Conservation (phyloP, 2,329 filamentous ascomycete genomes). For the Colletotrichum plurivorum region DNA sequence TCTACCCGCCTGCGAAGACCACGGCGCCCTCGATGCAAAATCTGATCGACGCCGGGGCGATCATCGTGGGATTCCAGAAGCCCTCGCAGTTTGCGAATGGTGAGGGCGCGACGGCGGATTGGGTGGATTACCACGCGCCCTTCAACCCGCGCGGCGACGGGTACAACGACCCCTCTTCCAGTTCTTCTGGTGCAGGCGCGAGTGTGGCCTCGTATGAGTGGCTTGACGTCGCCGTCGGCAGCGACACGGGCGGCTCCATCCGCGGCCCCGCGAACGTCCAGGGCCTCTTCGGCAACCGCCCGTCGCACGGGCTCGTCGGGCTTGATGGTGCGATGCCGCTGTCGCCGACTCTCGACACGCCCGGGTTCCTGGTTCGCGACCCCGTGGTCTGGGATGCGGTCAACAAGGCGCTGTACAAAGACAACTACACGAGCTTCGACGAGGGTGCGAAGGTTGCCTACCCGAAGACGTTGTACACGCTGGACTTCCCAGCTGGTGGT, state of each 20-base stretch:
- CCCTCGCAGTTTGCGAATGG: slow-evolving; percentile 60
- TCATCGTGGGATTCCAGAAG: slow-evolving; percentile 63
- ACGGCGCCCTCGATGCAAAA: slow-evolving; percentile 68
- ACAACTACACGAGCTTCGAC: slow-evolving; percentile 50
- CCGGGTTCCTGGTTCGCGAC: slow-evolving; percentile 58
- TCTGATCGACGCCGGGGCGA: slow-evolving; percentile 70
- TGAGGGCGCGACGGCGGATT: slow-evolving; percentile 61
- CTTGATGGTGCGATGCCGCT: slow-evolving; percentile 60
- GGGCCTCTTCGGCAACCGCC: slow-evolving; percentile 62
- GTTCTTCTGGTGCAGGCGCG: slow-evolving; percentile 50
- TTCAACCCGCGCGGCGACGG: slow-evolving; percentile 63
- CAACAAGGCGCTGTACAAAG: slow-evolving; percentile 49
- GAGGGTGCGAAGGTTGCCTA: slow-evolving; percentile 7
- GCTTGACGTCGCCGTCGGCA: slow-evolving; percentile 60
- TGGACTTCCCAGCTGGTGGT: slow-evolving; percentile 45
- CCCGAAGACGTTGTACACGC: slow-evolving; percentile 48
- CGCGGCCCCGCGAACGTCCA: slow-evolving; percentile 59
- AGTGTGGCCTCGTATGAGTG: slow-evolving; percentile 58
- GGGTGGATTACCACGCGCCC: slow-evolving; percentile 53
- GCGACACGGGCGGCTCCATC: slow-evolving; percentile 62
- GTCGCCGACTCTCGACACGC: slow-evolving; percentile 57
- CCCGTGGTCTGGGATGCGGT: slow-evolving; percentile 51
- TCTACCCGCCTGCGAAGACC: slow-evolving; percentile 62
- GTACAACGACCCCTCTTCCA: slow-evolving; percentile 60
- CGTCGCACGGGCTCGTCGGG: slow-evolving; percentile 55